These are phyloP conservation scores for Neonectria hederae DNA, from an alignment of 2,329 filamentous ascomycete species.

Conservation along the genomic window DNA sequence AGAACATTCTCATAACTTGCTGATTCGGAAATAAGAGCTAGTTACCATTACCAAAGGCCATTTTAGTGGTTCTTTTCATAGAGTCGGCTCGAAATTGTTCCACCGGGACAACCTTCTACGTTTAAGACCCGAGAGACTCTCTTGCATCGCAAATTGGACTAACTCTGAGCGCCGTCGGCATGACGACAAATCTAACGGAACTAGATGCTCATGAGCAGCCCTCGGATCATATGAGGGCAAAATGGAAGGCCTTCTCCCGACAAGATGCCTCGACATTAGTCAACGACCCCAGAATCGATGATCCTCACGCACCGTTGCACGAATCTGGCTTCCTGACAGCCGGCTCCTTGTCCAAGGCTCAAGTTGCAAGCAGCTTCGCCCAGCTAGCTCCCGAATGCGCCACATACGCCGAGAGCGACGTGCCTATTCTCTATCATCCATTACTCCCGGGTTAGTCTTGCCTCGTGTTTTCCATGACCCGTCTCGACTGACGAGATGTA, in stretches of 20 bases:
- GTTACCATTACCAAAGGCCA: too few relatives aligned
- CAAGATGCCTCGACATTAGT: constrained; percentile 63
- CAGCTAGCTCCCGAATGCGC: constrained; percentile 49
- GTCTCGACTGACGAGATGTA: constrained; percentile 48
- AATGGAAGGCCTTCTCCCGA: constrained; percentile 80
- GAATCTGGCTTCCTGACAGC: constrained; percentile 57
- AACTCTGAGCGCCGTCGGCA: constrained; percentile 19
- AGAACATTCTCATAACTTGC: not conserved
- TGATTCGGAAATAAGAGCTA: not conserved
- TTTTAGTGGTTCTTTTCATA: too few relatives aligned
- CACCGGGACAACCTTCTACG: not conserved
- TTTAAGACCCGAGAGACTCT: not conserved
- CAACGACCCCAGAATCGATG: constrained; percentile 65
- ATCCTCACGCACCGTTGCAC: constrained; percentile 53
- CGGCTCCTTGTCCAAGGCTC: constrained; percentile 53
- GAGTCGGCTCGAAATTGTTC: not conserved
- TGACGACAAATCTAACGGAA: constrained; percentile 46
- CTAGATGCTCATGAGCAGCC: constrained; percentile 83
- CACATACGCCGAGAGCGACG: constrained; percentile 49
- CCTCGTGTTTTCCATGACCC: not conserved
- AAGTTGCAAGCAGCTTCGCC: constrained; percentile 55
- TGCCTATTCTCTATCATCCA: constrained; percentile 69
- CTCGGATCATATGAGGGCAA: constrained; percentile 71
- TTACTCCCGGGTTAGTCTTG: constrained; percentile 71
- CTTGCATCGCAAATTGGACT: not conserved